A percentile compares a stretch with the other conserved stretches of the same genome.
Evolutionary conservation across 768 basidiomycete species (phyloP).

Genomic region (Boletus rubropictus): DNA sequence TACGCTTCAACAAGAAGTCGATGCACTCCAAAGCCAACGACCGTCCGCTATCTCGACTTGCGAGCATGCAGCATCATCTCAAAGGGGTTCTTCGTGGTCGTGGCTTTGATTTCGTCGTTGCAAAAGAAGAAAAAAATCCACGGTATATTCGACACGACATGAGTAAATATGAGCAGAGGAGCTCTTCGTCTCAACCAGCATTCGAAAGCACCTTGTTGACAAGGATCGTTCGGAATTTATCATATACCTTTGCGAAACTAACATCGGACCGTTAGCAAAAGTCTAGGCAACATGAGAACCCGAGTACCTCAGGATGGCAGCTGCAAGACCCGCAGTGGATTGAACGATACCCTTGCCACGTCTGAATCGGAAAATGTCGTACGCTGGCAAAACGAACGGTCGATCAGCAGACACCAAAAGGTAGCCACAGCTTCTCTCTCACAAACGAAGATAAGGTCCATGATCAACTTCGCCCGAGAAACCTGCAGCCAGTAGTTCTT

Average conservation of each 20-base stretch:
- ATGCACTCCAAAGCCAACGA: constrained; percentile 26
- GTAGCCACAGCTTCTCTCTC: constrained; percentile 27
- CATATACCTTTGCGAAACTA: constrained; percentile 71
- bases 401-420: constrained; percentile 6
- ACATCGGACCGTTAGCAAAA: constrained; percentile 3
- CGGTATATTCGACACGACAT: constrained; percentile 12
- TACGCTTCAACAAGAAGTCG: constrained; percentile 56
- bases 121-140: constrained; percentile 1
- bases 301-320: constrained; percentile 69
- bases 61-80: not conserved
- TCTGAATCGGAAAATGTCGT: constrained; percentile 69
- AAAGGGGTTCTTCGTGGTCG: constrained; percentile 21
- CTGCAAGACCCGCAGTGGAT: constrained; percentile 58
- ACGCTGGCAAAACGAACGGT: constrained; percentile 45
- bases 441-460: constrained; percentile 91
- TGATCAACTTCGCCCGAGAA: constrained; percentile 62
- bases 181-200: constrained; percentile 11
- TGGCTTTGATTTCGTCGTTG: constrained; percentile 1
- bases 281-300: not conserved
- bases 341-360: constrained; percentile 56
- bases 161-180: constrained; percentile 1
- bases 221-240: constrained; percentile 60
- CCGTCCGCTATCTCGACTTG: constrained; percentile 3
- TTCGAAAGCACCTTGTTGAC: constrained; percentile 40
- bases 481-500: constrained; percentile 76